These are phyloP conservation scores for Didymella sp. DNA, from an alignment of 2,329 filamentous ascomycete species.

Conservation along the genomic window DNA sequence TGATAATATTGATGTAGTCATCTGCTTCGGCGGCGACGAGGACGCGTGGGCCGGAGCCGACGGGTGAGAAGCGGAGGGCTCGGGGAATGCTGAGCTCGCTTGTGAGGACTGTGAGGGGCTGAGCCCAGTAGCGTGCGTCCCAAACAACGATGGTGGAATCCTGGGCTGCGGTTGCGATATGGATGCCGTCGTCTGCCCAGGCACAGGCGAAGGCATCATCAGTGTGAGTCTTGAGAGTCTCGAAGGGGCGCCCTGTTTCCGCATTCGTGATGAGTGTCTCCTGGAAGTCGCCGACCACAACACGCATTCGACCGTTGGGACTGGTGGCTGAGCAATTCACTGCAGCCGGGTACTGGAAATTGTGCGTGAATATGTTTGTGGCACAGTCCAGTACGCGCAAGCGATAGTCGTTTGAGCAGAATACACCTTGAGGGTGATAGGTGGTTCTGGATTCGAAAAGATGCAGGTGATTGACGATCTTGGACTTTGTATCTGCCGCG, in stretches of 20 bases:
- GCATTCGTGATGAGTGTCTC: constrained; percentile 73
- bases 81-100: constrained; percentile 73
- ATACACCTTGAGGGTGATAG: constrained; percentile 59
- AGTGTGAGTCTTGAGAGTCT: constrained; percentile 67
- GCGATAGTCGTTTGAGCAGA: constrained; percentile 65
- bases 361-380: constrained; percentile 65
- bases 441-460: constrained; percentile 57
- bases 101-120: constrained; percentile 62
- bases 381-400: constrained; percentile 62
- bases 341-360: constrained; percentile 64
- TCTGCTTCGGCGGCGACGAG: constrained; percentile 78
- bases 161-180: constrained; percentile 78
- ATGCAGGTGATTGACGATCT: constrained; percentile 66
- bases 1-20: constrained; percentile 74
- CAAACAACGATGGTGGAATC: constrained; percentile 76
- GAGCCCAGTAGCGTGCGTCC: constrained; percentile 74
- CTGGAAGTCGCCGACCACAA: constrained; percentile 73
- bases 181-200: constrained; percentile 79
- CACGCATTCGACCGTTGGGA: constrained; percentile 73
- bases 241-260: constrained; percentile 66
- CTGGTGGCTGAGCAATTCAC: constrained; percentile 78
- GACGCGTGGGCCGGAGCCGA: constrained; percentile 70
- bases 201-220: constrained; percentile 80
- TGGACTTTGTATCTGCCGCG: constrained; percentile 57
- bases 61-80: constrained; percentile 73